phyloP scores from a whole-genome alignment of 2,329 filamentous ascomycete species.

The Raffaelea albimanens region DNA sequence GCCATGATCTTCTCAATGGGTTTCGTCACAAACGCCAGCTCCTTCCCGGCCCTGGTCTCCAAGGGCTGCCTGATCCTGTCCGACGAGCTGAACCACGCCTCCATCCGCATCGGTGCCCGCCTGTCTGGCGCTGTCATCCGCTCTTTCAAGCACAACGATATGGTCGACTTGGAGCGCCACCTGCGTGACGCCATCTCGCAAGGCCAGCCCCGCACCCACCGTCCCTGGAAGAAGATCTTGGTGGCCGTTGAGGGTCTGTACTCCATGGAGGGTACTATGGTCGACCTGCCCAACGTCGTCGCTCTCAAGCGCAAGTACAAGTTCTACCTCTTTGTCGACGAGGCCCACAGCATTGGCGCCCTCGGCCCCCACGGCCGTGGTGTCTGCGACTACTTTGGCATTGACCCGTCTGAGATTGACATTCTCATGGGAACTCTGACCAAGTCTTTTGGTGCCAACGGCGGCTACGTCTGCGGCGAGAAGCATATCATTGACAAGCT shows the following conservation, averaged over 20 bases:
- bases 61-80: slow-evolving; percentile 94
- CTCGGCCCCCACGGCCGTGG: slow-evolving; percentile 81
- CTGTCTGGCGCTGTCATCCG: slow-evolving; percentile 90
- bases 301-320: slow-evolving; percentile 91
- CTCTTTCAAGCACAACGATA: slow-evolving; percentile 97
- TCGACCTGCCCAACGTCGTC: slow-evolving; percentile 85
- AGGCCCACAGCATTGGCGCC: slow-evolving; percentile 92
- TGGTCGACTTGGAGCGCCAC: slow-evolving; percentile 73
- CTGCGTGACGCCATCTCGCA: slow-evolving; percentile 91
- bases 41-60: slow-evolving; percentile 84
- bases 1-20: slow-evolving; percentile 99
- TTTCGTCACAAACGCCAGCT: slow-evolving; percentile 88
- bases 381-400: slow-evolving; percentile 94
- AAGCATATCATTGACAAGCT: slow-evolving; percentile 91
- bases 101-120: slow-evolving; percentile 89
- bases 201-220: slow-evolving; percentile 94
- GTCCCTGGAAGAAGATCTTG: slow-evolving; percentile 98
- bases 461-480: slow-evolving; percentile 86
- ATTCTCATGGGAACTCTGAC: slow-evolving; percentile 97
- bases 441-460: slow-evolving; percentile 97
- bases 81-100: slow-evolving; percentile 95
- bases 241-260: slow-evolving; percentile 95
- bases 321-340: slow-evolving; percentile 90
- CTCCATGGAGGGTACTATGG: slow-evolving; percentile 99
- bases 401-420: slow-evolving; percentile 80